These are phyloP conservation scores for Rhodotorula sp. DNA, from an alignment of 1,284 basidiomycete species.

Conservation along the genomic window DNA sequence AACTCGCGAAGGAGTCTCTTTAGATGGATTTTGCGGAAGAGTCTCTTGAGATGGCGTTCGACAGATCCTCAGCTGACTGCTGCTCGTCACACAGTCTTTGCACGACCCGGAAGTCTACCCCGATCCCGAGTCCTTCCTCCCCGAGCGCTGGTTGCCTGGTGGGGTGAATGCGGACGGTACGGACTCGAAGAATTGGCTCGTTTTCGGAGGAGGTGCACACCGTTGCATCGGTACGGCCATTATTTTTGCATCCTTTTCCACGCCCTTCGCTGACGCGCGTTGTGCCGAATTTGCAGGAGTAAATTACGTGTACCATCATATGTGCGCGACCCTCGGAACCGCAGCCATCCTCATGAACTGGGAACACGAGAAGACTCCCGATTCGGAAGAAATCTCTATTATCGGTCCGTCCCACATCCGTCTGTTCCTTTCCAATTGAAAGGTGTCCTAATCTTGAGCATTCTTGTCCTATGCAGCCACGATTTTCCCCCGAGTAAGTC, in stretches of 20 bases:
- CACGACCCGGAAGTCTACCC: slow-evolving; percentile 88
- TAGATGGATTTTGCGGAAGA: not conserved
- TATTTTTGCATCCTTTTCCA: too few species aligned
- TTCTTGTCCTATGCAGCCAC: too few species aligned
- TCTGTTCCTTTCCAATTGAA: too few species aligned
- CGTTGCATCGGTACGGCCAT: slow-evolving; percentile 49
- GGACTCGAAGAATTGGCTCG: slow-evolving; percentile 92
- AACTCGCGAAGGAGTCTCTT: too few species aligned
- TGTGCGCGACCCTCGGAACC: slow-evolving; percentile 79
- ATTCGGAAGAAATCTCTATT: slow-evolving; percentile 78
- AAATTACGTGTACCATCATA: slow-evolving; percentile 94
- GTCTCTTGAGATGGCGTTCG: not conserved
- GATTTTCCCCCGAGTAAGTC: too few species aligned
- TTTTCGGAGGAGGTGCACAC: slow-evolving; percentile 92
- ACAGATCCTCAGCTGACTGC: too few species aligned
- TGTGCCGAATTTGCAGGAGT: slow-evolving; percentile 55
- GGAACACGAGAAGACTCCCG: slow-evolving; percentile 77
- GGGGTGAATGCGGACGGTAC: slow-evolving; percentile 65
- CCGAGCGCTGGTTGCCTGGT: slow-evolving; percentile 91
- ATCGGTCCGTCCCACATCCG: slow-evolving; percentile 53
- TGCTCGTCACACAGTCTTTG: slow-evolving; percentile 63
- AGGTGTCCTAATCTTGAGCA: too few species aligned
- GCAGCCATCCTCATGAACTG: slow-evolving; percentile 80
- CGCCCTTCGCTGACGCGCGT: too few species aligned
- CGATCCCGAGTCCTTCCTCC: slow-evolving; percentile 75